A percentile compares a stretch with the other conserved stretches of the same genome.
These are phyloP conservation scores for Yarrowia keelungensis DNA, from an alignment of 805 yeast genomes.

Conservation along the genomic window DNA sequence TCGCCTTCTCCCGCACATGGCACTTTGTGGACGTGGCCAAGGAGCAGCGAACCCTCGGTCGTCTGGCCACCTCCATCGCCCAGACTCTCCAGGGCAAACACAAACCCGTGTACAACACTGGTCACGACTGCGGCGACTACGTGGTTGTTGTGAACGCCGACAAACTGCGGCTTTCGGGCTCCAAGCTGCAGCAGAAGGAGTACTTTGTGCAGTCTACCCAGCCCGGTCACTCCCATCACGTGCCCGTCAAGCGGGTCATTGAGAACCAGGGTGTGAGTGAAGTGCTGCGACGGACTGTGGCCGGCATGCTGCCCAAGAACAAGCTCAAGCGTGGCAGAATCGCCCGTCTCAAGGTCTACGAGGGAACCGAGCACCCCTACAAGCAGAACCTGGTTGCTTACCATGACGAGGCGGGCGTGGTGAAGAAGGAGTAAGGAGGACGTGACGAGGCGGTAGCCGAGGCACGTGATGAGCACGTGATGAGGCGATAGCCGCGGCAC, in stretches of 20 bases:
- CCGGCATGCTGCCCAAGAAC: constrained; percentile 96
- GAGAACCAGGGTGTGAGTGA: constrained; percentile 89
- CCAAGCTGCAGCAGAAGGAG: constrained; percentile 76
- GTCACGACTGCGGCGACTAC: constrained; percentile 91
- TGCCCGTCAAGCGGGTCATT: constrained; percentile 78
- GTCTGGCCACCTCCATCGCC: constrained; percentile 90
- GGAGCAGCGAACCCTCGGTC: constrained; percentile 86
- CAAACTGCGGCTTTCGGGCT: constrained; percentile 81
- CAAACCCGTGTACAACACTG: constrained; percentile 83
- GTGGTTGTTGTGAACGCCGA: constrained; percentile 95
- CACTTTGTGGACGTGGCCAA: constrained; percentile 91
- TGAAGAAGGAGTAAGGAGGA: constrained; percentile 46
- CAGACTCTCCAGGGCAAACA: constrained; percentile 93
- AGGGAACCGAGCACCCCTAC: constrained; percentile 89
- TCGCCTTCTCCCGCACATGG: constrained; percentile 88
- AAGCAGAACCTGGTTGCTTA: constrained; percentile 80
- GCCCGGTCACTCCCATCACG: constrained; percentile 87
- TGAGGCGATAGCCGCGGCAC: too few species aligned
- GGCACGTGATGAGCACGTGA: too few species aligned
- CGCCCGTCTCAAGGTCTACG: constrained; percentile 84
- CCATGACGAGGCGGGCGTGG: constrained; percentile 68
- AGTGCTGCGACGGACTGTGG: constrained; percentile 82
- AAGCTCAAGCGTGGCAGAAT: constrained; percentile 77
- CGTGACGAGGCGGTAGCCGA: too few species aligned
- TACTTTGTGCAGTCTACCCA: constrained; percentile 89